phyloP scores from a whole-genome alignment of 257 asterid genomes.

The Fraxinus anomala region DNA sequence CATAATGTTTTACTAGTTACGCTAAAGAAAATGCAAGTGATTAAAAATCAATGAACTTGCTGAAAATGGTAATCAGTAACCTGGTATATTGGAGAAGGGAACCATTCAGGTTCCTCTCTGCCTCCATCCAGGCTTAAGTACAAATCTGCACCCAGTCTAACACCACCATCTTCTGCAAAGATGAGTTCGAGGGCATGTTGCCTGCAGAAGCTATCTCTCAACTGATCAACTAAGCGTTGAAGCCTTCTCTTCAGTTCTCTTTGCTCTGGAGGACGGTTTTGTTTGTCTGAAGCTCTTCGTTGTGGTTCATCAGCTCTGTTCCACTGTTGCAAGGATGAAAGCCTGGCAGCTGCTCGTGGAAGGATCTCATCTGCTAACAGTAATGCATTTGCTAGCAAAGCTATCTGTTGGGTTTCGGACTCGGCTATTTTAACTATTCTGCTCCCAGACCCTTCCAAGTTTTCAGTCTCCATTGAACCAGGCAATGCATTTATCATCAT shows the following conservation, averaged over 20 bases:
- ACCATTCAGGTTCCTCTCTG: slow-evolving; percentile 77
- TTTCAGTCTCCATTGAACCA: slow-evolving; percentile 69
- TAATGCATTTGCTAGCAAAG: slow-evolving; percentile 77
- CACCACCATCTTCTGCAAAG: slow-evolving; percentile 77
- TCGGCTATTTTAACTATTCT: slow-evolving; percentile 76
- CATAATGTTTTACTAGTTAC: background rate
- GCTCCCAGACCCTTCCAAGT: slow-evolving; percentile 65
- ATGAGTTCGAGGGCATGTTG: slow-evolving; percentile 89
- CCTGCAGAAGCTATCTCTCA: slow-evolving; percentile 87
- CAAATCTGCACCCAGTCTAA: slow-evolving; percentile 74
- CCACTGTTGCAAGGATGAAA: slow-evolving; percentile 36
- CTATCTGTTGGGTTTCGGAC: slow-evolving; percentile 64
- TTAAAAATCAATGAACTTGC: background rate
- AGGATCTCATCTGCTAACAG: slow-evolving; percentile 77
- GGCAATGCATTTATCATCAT: slow-evolving; percentile 78
- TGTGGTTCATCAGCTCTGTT: slow-evolving; percentile 49
- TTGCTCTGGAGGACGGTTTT: slow-evolving; percentile 65
- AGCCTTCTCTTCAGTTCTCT: slow-evolving; percentile 72
- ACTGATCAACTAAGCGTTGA: slow-evolving; percentile 76
- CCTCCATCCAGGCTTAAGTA: slow-evolving; percentile 66
- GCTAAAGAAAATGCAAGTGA: background rate
- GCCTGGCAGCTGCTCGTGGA: slow-evolving; percentile 70
- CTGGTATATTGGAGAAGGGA: slow-evolving; percentile 89
- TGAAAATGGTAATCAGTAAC: slow-evolving; percentile 30
- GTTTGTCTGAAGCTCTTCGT: slow-evolving; percentile 45